phyloP scores from a whole-genome alignment of 2,329 filamentous ascomycete genomes.

The Microsporum canis region DNA sequence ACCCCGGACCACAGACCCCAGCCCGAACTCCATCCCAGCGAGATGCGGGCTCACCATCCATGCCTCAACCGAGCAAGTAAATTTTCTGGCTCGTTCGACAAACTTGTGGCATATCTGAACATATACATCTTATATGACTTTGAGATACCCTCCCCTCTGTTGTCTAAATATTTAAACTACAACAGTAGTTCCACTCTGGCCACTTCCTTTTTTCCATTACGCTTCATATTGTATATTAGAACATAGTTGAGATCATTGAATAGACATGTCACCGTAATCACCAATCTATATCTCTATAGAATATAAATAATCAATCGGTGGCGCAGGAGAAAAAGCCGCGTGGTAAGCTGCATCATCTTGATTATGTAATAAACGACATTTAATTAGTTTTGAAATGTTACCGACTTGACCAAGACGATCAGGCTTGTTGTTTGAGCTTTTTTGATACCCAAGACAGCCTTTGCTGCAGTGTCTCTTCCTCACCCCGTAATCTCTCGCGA shows the following conservation, averaged over 20 bases:
- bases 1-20: background rate
- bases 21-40: background rate
- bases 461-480: background rate
- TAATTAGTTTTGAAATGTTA: background rate
- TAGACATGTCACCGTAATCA: background rate
- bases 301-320: background rate
- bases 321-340: constrained; percentile 5
- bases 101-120: background rate
- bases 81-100: background rate
- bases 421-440: background rate
- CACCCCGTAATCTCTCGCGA: background rate
- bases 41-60: background rate
- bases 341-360: background rate
- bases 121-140: background rate
- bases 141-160: background rate
- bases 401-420: background rate
- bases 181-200: background rate
- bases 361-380: background rate
- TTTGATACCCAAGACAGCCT: background rate
- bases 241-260: background rate
- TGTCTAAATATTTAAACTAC: background rate
- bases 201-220: background rate
- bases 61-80: background rate
- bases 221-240: background rate
- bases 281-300: background rate